Percentiles rank a stretch among this genome's conserved stretches.
Conservation (phyloP, 2,329 filamentous ascomycete species). For the Fusarium dlaminii region DNA sequence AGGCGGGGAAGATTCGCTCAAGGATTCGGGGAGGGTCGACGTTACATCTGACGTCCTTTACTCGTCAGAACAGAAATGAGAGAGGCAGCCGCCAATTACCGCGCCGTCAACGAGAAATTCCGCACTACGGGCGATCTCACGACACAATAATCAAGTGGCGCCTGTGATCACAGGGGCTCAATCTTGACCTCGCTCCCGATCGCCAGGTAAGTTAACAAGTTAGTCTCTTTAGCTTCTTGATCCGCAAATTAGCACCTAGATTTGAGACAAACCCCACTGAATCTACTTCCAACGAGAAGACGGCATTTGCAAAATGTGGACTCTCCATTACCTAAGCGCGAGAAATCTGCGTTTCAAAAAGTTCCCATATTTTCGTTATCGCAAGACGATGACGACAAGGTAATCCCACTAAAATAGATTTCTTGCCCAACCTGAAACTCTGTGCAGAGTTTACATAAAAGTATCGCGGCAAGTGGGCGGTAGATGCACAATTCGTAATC, state of each 20-base stretch:
- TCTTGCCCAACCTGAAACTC: neutral
- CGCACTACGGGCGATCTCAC: constrained; percentile 3
- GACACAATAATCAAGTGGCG: constrained; percentile 1
- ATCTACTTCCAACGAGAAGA: neutral
- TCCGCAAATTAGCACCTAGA: neutral
- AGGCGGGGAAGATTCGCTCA: neutral
- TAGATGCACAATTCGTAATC: neutral
- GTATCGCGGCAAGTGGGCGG: neutral
- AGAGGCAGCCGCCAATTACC: neutral
- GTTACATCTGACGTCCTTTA: neutral
- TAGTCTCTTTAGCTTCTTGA: neutral
- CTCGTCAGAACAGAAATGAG: neutral
- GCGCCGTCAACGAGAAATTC: neutral
- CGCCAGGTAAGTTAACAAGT: neutral
- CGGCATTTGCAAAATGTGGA: neutral
- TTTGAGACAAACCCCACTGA: neutral
- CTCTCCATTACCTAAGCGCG: neutral
- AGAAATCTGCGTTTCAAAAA: constrained; percentile 1
- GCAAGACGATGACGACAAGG: neutral
- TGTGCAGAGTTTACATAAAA: neutral
- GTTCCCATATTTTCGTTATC: neutral
- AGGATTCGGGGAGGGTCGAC: neutral
- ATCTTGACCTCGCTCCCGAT: constrained; percentile 4
- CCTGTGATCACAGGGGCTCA: constrained; percentile 3
- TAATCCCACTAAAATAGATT: neutral